Conservation (phyloP, 2,329 filamentous ascomycete genomes). For the Stachybotrys elegans region DNA sequence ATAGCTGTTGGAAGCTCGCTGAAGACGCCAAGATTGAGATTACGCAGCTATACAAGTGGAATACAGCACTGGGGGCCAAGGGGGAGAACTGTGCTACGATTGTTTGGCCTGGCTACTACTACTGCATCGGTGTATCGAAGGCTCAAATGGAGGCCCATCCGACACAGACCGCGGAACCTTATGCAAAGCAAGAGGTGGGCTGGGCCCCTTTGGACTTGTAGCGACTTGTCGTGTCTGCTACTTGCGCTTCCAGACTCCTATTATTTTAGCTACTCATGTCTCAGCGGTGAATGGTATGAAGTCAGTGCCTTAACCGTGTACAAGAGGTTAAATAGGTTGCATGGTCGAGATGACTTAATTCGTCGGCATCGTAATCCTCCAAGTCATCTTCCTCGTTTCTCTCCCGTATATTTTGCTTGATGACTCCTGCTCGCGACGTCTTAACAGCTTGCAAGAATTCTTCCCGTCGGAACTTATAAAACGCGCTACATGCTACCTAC, state of each 20-base stretch:
- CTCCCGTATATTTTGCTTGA: not conserved
- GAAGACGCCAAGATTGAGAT: not conserved
- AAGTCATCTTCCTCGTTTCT: not conserved
- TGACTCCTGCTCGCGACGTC: not conserved
- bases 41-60: slow-evolving; percentile 1
- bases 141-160: not conserved
- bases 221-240: not conserved
- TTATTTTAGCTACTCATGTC: not conserved
- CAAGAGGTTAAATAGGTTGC: not conserved
- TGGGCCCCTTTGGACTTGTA: not conserved
- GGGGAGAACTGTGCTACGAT: slow-evolving; percentile 17
- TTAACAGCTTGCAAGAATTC: not conserved
- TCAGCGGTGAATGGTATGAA: not conserved
- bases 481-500: not conserved
- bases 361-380: not conserved
- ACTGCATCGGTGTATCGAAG: slow-evolving; percentile 14
- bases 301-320: not conserved
- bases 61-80: slow-evolving; percentile 7
- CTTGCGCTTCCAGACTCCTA: not conserved
- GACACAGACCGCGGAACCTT: not conserved
- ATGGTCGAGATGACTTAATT: not conserved
- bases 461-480: not conserved
- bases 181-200: not conserved
- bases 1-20: slow-evolving; percentile 1
- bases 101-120: slow-evolving; percentile 17